Evolutionary conservation across 345 rosid species (phyloP), one percentile per base, ranked within the genome.

Genomic region (Alliaria petiolata): DNA sequence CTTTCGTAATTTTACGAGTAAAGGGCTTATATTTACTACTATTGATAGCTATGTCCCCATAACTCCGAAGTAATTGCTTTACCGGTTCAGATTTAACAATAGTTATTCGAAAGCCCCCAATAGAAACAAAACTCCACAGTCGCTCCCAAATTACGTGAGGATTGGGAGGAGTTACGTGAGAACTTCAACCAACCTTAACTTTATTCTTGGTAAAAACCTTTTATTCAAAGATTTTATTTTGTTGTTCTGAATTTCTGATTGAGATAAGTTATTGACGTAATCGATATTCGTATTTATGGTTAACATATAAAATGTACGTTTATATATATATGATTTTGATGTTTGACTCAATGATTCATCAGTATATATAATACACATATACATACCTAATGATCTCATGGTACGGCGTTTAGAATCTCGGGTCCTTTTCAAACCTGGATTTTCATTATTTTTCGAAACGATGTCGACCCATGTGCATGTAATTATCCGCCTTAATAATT

Each of bases 321-420:
- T 51, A 33, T 34, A 11, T 31, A 1, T 30, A 13, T 30, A 9
- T 53, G 7, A 12, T 25, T 67, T 31, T 43, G 56, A 35, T 58
- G 19, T 49, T 69, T 57, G 49, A 17, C 49, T 46, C 66, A 60
- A 28, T 30, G 25, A 17, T 70, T 28, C 40, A 16, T 36, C 56
- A n/a, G 8, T 56, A 57, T 39, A 30, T 17, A 52, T 16, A 6
- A 28, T 2, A 6, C 16, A 19, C 25, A 2, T 20, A 1, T 9
- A 14, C 43, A 19, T 34, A 34, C 33, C 13, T 17, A 20, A 47
- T 20, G 69, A 64, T 33, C 43, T 64, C 69, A 17, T 59, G 59
- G 35, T 70, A 61, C 61, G 44, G 61, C 75, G 61, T 70, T 61
- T 50, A 60, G 25, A 35, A 61, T 61, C 60, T 28, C 56, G 47